phyloP scores from a whole-genome alignment of 768 basidiomycete species.

The Hydnomerulius pinastri region DNA sequence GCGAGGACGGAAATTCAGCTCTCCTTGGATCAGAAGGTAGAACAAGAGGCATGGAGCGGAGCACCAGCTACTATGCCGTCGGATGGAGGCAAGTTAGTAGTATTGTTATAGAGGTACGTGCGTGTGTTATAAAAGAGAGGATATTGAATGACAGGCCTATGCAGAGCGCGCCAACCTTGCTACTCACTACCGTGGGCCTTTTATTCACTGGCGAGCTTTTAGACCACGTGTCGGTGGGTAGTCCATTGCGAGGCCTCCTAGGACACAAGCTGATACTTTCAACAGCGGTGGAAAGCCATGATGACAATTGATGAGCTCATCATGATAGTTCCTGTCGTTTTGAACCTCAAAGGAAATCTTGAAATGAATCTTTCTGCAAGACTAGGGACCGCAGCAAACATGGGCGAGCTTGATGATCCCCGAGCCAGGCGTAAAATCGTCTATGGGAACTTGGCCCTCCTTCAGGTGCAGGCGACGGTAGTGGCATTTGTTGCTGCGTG shows the following conservation, averaged over 20 bases:
- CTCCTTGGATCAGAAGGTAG: constrained; percentile 42
- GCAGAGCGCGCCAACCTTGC: constrained; percentile 85
- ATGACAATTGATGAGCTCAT: constrained; percentile 90
- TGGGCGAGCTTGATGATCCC: constrained; percentile 85
- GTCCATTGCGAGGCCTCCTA: constrained; percentile 4
- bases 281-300: constrained; percentile 87
- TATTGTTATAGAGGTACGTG: constrained; percentile 72
- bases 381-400: constrained; percentile 92
- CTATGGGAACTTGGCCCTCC: constrained; percentile 77
- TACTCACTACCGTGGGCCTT: constrained; percentile 81
- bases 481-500: constrained; percentile 87
- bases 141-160: constrained; percentile 6
- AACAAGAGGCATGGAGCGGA: constrained; percentile 28
- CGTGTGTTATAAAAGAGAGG: background rate
- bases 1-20: constrained; percentile 45
- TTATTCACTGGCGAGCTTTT: constrained; percentile 91
- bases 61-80: constrained; percentile 10
- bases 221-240: constrained; percentile 80
- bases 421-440: constrained; percentile 63
- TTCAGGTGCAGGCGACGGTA: constrained; percentile 91
- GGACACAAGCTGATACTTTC: constrained; percentile 4
- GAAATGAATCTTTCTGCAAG: constrained; percentile 99
- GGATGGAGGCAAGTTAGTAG: constrained; percentile 58
- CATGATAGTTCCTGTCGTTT: constrained; percentile 91
- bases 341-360: constrained; percentile 96